A percentile compares a stretch with the other conserved stretches of the same genome.
phyloP scores from a whole-genome alignment of 2,329 filamentous ascomycete genomes.

The Epichloe hybrida region DNA sequence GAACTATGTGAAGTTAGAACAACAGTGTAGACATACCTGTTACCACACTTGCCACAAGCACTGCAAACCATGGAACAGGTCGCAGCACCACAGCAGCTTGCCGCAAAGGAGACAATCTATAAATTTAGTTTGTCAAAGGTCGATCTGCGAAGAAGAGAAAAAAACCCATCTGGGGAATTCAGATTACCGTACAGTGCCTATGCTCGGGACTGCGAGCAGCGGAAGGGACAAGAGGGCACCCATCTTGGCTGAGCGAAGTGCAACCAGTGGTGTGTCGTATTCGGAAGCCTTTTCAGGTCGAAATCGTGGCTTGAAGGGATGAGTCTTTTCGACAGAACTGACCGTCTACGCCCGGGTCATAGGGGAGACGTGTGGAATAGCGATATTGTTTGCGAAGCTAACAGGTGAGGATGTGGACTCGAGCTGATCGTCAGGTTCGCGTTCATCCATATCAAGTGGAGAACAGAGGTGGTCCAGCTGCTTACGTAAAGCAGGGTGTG shows the following conservation, averaged over 20 bases:
- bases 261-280: no score
- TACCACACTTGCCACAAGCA: slow-evolving; percentile 91
- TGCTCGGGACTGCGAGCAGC: slow-evolving; percentile 73
- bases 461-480: no score
- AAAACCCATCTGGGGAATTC: background rate
- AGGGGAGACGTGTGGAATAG: no score
- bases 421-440: no score
- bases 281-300: no score
- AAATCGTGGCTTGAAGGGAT: no score
- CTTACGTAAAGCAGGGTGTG: no score
- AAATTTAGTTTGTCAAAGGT: slow-evolving; percentile 3
- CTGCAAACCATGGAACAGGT: slow-evolving; percentile 94
- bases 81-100: slow-evolving; percentile 90
- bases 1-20: background rate
- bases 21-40: slow-evolving; percentile 46
- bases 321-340: no score
- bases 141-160: background rate
- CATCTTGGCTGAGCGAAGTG: slow-evolving; percentile 38
- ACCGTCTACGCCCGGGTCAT: no score
- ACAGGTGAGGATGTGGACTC: no score
- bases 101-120: slow-evolving; percentile 62
- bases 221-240: slow-evolving; percentile 84
- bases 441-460: no score
- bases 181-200: slow-evolving; percentile 59
- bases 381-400: no score